phyloP scores from a whole-genome alignment of 805 yeast genomes.

The Pichia californica region DNA sequence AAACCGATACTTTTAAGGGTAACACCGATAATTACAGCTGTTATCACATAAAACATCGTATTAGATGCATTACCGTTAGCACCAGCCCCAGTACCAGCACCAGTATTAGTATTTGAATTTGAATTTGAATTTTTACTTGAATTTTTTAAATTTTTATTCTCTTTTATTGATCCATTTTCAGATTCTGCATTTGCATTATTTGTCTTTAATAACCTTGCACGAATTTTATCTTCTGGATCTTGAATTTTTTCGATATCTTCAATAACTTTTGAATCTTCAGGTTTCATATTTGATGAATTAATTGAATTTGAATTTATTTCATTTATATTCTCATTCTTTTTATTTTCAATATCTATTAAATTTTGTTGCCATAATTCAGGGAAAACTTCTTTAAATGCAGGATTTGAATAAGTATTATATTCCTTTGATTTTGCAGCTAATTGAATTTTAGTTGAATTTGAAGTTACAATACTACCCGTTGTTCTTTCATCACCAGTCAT shows the following conservation, averaged over 20 bases:
- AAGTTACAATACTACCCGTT: conserved; percentile 71
- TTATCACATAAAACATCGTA: background rate
- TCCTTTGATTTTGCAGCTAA: conserved; percentile 54
- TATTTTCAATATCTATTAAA: conserved; percentile 25
- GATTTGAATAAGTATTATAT: conserved; percentile 53
- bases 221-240: conserved; percentile 69
- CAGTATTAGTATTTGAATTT: no score
- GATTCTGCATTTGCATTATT: background rate
- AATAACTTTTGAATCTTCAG: conserved; percentile 11
- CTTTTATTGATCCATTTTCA: no score
- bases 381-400: conserved; percentile 53
- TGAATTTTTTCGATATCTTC: conserved; percentile 32
- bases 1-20: background rate
- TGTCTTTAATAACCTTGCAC: conserved; percentile 29
- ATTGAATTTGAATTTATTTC: conserved; percentile 24
- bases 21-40: background rate
- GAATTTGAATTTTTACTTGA: no score
- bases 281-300: conserved; percentile 22
- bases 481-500: conserved; percentile 87
- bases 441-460: conserved; percentile 47
- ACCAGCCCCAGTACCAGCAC: no score
- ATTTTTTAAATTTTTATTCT: no score
- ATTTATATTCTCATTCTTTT: background rate
- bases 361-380: conserved; percentile 56
- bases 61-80: background rate